phyloP scores from a whole-genome alignment of 2,329 filamentous ascomycete genomes.

The Ceratocystis alfenasii region DNA sequence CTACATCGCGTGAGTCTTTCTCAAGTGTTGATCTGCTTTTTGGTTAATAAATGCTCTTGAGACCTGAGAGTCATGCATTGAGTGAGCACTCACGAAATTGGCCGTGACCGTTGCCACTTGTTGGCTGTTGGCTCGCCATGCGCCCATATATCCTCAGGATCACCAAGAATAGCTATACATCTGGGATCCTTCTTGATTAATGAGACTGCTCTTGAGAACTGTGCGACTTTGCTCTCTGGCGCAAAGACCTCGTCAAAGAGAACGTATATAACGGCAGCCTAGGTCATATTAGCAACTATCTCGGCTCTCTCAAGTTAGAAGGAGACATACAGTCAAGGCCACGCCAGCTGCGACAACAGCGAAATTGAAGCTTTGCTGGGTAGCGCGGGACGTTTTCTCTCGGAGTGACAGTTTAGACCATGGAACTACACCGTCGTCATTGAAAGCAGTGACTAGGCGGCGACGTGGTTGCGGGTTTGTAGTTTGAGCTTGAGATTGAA shows the following conservation, averaged over 20 bases:
- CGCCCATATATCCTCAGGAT: slow-evolving; percentile 61
- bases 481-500: not conserved
- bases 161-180: slow-evolving; percentile 63
- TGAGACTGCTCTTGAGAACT: slow-evolving; percentile 79
- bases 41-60: not conserved
- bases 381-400: slow-evolving; percentile 75
- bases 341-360: slow-evolving; percentile 63
- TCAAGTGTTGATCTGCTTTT: slow-evolving; percentile 20
- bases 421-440: slow-evolving; percentile 69
- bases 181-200: slow-evolving; percentile 60
- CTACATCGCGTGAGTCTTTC: slow-evolving; percentile 20
- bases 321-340: slow-evolving; percentile 53
- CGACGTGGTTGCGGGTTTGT: slow-evolving; percentile 39
- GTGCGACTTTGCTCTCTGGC: slow-evolving; percentile 68
- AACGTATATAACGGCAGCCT: slow-evolving; percentile 67
- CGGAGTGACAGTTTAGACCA: slow-evolving; percentile 64
- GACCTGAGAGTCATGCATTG: not conserved
- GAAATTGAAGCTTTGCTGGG: slow-evolving; percentile 85
- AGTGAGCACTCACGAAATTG: slow-evolving; percentile 40
- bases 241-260: slow-evolving; percentile 76
- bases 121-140: slow-evolving; percentile 71
- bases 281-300: slow-evolving; percentile 18
- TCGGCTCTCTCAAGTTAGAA: not conserved
- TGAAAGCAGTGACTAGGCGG: slow-evolving; percentile 66
- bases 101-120: slow-evolving; percentile 62